Evolutionary conservation across 345 rosid species (phyloP).

Genomic region (Salix brachista): DNA sequence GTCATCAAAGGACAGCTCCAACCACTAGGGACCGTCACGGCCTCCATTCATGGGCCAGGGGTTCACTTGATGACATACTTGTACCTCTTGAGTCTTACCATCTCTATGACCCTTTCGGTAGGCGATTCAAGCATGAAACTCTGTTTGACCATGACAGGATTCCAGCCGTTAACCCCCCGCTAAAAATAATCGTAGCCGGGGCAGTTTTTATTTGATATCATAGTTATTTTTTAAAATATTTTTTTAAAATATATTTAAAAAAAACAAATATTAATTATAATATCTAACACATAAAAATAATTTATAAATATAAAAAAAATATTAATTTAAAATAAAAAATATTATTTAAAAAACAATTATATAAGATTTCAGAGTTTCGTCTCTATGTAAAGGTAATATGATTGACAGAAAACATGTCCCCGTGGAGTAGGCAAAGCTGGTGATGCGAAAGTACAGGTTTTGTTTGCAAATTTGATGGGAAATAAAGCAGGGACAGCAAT

Average conservation of each 20-base stretch:
- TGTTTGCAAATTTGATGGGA: background rate
- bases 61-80: conserved; percentile 62
- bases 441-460: background rate
- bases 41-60: conserved; percentile 69
- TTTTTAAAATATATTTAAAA: too few species aligned
- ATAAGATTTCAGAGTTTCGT: too few species aligned
- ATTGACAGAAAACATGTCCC: background rate
- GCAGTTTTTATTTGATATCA: too few species aligned
- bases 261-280: too few species aligned
- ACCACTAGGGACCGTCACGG: conserved; percentile 41
- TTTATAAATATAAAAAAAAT: too few species aligned
- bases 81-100: conserved; percentile 80
- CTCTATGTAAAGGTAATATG: background rate
- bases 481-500: background rate
- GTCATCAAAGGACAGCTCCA: conserved; percentile 22
- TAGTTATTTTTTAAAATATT: too few species aligned
- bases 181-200: too few species aligned
- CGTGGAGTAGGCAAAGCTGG: background rate
- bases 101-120: conserved; percentile 78
- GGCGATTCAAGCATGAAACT: conserved; percentile 62
- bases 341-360: too few species aligned
- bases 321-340: too few species aligned
- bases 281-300: too few species aligned
- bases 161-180: conserved; percentile 32
- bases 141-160: conserved; percentile 83